phyloP scores from a whole-genome alignment of 108 stramenopile genomes.

The Cyclotella choctawhatcheeana region DNA sequence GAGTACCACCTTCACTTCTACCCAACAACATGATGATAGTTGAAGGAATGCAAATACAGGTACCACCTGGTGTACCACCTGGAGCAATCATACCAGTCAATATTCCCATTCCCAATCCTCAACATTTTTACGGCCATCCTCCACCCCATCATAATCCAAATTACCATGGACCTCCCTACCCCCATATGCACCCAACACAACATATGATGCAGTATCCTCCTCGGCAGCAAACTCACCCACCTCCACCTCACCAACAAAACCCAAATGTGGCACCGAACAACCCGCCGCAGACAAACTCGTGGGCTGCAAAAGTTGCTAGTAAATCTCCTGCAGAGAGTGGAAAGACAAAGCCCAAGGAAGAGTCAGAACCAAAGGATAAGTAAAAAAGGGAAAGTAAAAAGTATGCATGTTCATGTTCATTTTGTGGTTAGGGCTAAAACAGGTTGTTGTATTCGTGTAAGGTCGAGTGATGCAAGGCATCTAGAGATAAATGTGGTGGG shows the following conservation, averaged over 20 bases:
- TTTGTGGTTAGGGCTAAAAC: too few relatives aligned
- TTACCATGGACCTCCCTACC: constrained; percentile 8
- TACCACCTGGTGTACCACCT: constrained; percentile 68
- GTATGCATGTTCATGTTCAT: too few relatives aligned
- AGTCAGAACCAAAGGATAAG: not conserved
- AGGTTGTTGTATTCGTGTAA: too few relatives aligned
- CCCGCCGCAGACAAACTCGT: not conserved
- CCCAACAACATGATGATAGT: constrained; percentile 73
- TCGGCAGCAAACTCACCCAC: constrained; percentile 5
- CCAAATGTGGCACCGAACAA: not conserved
- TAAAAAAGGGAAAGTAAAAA: not conserved
- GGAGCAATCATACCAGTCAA: constrained; percentile 77
- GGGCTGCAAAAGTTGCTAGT: constrained; percentile 1
- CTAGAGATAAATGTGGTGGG: too few relatives aligned
- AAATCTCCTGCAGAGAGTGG: not conserved
- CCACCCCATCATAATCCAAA: constrained; percentile 20
- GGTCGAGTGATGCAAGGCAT: too few relatives aligned
- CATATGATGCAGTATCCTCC: constrained; percentile 13
- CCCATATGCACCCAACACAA: not conserved
- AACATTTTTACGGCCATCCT: constrained; percentile 19
- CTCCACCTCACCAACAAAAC: not conserved
- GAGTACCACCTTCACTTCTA: constrained; percentile 60
- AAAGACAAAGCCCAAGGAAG: not conserved
- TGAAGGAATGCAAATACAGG: constrained; percentile 58
- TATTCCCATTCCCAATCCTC: constrained; percentile 50